phyloP scores from a whole-genome alignment of 768 basidiomycete species.

The Amyloporia xantha region DNA sequence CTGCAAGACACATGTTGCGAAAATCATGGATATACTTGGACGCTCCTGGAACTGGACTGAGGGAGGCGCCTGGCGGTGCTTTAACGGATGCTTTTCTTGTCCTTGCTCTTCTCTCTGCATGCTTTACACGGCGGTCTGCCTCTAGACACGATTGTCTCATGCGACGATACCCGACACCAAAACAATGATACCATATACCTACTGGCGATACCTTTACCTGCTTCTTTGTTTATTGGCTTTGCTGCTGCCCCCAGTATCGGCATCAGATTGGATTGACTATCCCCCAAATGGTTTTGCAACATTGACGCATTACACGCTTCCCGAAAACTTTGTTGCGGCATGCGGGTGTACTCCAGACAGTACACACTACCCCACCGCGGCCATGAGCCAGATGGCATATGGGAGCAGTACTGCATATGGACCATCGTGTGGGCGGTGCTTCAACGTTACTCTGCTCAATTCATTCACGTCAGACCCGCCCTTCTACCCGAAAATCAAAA shows the following conservation, averaged over 20 bases:
- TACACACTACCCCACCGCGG: conserved; percentile 68
- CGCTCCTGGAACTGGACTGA: too few relatives aligned
- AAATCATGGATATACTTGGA: too few relatives aligned
- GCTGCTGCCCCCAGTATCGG: background rate
- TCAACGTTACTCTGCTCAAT: conserved; percentile 68
- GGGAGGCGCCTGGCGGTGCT: too few relatives aligned
- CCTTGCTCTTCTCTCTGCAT: too few relatives aligned
- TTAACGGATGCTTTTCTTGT: too few relatives aligned
- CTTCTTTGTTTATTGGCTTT: background rate
- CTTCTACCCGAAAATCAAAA: conserved; percentile 51
- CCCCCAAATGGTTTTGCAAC: conserved; percentile 58
- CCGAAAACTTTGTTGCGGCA: conserved; percentile 51
- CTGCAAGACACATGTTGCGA: too few relatives aligned
- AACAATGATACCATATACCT: background rate
- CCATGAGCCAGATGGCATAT: conserved; percentile 73
- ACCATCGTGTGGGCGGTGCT: conserved; percentile 72
- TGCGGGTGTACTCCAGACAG: conserved; percentile 64
- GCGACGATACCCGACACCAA: background rate
- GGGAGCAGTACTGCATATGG: conserved; percentile 69
- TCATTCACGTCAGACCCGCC: conserved; percentile 61
- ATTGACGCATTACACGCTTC: conserved; percentile 67
- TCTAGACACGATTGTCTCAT: background rate
- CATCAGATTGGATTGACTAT: conserved; percentile 59
- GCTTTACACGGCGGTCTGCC: too few relatives aligned
- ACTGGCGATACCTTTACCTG: too few relatives aligned